Evolutionary conservation across 2,329 filamentous ascomycete species (phyloP).

Genomic region (Magnaporthiopsis rhizophila): DNA sequence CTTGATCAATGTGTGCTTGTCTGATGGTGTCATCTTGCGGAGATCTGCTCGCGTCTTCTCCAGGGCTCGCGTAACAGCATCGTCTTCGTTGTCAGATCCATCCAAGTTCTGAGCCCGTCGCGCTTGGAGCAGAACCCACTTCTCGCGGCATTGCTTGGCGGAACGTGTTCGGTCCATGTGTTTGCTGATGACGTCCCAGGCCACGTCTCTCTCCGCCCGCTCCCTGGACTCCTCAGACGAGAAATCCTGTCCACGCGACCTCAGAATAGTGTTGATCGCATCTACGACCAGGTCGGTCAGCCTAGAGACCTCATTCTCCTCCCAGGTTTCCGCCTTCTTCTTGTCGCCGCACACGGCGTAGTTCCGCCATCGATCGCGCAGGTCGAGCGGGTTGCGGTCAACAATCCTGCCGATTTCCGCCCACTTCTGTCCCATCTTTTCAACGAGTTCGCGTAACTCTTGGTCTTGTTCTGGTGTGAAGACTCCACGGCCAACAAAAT

Average conservation of each 20-base stretch:
- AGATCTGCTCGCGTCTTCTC: constrained; percentile 35
- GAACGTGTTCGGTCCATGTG: constrained; percentile 54
- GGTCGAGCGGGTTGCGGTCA: constrained; percentile 56
- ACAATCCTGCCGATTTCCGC: constrained; percentile 51
- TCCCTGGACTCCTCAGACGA: constrained; percentile 21
- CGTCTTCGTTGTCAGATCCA: constrained; percentile 13
- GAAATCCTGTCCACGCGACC: constrained; percentile 23
- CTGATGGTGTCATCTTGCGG: constrained; percentile 31
- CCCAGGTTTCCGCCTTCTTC: constrained; percentile 49
- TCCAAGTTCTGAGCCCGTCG: not conserved
- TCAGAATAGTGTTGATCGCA: constrained; percentile 40
- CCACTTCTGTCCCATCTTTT: constrained; percentile 50
- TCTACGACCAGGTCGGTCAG: constrained; percentile 45
- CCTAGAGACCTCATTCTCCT: constrained; percentile 46
- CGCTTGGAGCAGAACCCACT: constrained; percentile 49
- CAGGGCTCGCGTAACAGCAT: constrained; percentile 14
- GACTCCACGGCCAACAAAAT: constrained; percentile 49
- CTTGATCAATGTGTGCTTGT: constrained; percentile 35
- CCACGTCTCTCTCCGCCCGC: constrained; percentile 45
- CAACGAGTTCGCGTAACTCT: constrained; percentile 38
- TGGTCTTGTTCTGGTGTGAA: constrained; percentile 55
- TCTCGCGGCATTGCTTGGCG: constrained; percentile 58
- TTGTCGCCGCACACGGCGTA: constrained; percentile 52
- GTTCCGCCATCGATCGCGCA: constrained; percentile 63
- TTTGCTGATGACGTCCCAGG: constrained; percentile 58